Evolutionary conservation across 192 early-diverging fungal genomes (phyloP), one percentile per base, ranked within the genome.

Genomic region (Nowakowskiella sp.): DNA sequence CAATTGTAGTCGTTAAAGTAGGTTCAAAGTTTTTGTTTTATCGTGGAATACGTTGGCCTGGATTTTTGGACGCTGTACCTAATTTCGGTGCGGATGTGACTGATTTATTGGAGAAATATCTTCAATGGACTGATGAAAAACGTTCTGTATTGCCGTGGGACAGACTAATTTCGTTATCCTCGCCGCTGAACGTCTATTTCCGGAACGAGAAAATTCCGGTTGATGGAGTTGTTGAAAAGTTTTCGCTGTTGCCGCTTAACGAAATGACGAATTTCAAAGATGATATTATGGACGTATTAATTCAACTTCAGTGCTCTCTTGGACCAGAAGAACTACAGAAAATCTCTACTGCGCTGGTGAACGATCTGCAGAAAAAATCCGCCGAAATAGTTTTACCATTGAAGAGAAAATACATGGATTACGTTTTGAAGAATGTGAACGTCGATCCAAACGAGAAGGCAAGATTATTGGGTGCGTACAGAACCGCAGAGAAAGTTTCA

Each of bases 11-110:
- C 10, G 51, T 55, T 8, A 10, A 51, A 8, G 10, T 55, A 16
- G 16, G 51, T 8, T 23, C n/a, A 7, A 55, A 55, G n/a, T 55
- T 21, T 55, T 55, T 54, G 21, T 55, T 55, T 31, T 55, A 55
- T 31, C 53, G 53, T 13, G 53, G 53, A 8, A 53, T 57, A n/a
- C 10, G 53, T 0, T 56, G 48, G 55, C n/a, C 13, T 6, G 55
- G 55, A 27, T 8, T 56, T 26, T 6, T 43, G 27, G 24, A 6
- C 9, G n/a, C 10, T 9, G 6, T 56, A 13, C 52, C 52, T 6
- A 6, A 22, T 6, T 57, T 59, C 23, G 55, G 55, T 13, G 36
- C 13, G 13, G 36, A 39, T 39, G 36, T 39, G 13, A 39, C 36
- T 13, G 36, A 39, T 19, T 13, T 39, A 13, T 13, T 39, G 19